Evolutionary conservation across 331 rosid species (phyloP), one percentile per base, ranked within the genome.

Genomic region (Stylosanthes scabra): DNA sequence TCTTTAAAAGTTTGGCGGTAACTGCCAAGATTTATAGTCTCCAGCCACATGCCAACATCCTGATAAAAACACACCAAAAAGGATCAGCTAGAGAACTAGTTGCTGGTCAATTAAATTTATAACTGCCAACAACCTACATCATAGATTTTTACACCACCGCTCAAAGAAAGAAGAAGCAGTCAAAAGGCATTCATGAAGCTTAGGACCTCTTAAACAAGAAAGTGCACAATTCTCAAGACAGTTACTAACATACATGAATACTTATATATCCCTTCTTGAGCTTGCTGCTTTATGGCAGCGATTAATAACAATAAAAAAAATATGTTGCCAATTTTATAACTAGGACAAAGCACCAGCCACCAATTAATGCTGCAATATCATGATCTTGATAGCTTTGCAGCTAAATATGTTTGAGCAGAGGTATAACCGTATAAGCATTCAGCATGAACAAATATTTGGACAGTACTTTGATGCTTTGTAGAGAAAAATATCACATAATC

Each of bases 21-120:
- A 65, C 89, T 76, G 75, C 99, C 99, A 59, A 95, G 91, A 80
- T 88, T 90, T 83, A 95, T 95, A 78, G 88, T 91, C 83, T 95
- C 99, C 87, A 95, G 82, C 99, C 99, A 95, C 88, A 91, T 65
- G 66, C 99, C 99, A 71, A 95, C 99, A 95, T 95, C 99, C 99
- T 91, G 86, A 63, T 45, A 49, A 75, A 75, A 72, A 76, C 66
- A 71, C 62, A 67, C 73, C 70, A 15, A n/a, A 55, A 55, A 7
- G 56, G 59, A 71, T 74, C 62, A 70, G 56, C 7, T n/a, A 69
- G 66, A 56, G 40, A 27, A 49, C 63, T 16, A 3, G 52, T 51
- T 69, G 79, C 20, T 28, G 44, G 57, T 64, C 41, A 58, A 63
- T 46, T 9, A 61, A 57, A 52, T 13, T 29, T 15, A 49, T 13